phyloP scores from a whole-genome alignment of 805 yeast genomes.

The Priceomyces melissophilus region DNA sequence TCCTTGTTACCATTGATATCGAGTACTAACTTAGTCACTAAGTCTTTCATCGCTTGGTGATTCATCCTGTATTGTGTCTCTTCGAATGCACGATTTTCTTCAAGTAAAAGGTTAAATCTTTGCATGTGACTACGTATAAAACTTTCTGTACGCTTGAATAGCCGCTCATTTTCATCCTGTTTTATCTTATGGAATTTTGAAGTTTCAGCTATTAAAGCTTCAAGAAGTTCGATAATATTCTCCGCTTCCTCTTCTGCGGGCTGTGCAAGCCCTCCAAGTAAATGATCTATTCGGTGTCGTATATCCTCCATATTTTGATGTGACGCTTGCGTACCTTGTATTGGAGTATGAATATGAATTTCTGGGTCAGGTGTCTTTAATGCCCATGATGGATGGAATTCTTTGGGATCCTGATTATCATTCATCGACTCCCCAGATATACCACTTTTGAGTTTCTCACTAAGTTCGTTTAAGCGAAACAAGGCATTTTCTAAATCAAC shows the following conservation, averaged over 20 bases:
- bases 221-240: slow-evolving; percentile 5
- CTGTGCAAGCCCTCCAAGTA: background rate
- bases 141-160: background rate
- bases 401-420: no score
- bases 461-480: slow-evolving; percentile 26
- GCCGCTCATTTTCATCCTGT: slow-evolving; percentile 6
- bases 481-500: slow-evolving; percentile 26
- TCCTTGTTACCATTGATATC: slow-evolving; percentile 1
- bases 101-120: slow-evolving; percentile 6
- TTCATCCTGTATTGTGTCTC: slow-evolving; percentile 11
- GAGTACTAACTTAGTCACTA: slow-evolving; percentile 4
- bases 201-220: slow-evolving; percentile 7
- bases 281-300: background rate
- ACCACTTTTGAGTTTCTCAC: slow-evolving; percentile 28
- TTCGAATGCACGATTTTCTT: slow-evolving; percentile 9
- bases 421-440: slow-evolving; percentile 6
- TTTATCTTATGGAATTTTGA: slow-evolving; percentile 2
- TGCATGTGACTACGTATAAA: slow-evolving; percentile 6
- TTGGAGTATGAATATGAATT: no score
- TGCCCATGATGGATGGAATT: no score
- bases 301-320: background rate
- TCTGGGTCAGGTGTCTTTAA: no score
- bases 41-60: slow-evolving; percentile 8
- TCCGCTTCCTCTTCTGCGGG: background rate
- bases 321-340: background rate